These are phyloP conservation scores for Cytospora piceicola DNA, from an alignment of 2,329 filamentous ascomycete species.

Conservation along the genomic window DNA sequence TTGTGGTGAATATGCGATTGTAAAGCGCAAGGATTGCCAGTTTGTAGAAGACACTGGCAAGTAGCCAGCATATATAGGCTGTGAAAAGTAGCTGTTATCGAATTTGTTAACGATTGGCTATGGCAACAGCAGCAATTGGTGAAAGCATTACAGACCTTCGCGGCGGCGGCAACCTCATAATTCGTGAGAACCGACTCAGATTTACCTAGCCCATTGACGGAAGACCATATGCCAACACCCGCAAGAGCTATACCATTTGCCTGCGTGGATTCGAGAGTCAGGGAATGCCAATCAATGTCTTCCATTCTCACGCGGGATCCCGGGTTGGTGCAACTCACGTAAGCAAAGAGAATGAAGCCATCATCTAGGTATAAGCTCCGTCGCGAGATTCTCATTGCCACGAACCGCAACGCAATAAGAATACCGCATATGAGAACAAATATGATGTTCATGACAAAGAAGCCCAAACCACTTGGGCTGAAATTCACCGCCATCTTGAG, in stretches of 20 bases:
- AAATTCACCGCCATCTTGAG: neutral
- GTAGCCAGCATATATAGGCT: conserved; percentile 38
- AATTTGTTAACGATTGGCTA: neutral
- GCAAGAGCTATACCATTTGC: conserved; percentile 28
- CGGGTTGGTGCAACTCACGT: conserved; percentile 29
- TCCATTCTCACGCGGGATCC: too few species aligned
- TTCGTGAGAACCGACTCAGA: conserved; percentile 29
- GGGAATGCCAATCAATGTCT: too few species aligned
- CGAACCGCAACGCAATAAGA: conserved; percentile 34
- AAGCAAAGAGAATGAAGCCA: conserved; percentile 32
- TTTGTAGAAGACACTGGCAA: conserved; percentile 38
- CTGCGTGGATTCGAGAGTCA: conserved; percentile 14
- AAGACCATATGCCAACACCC: conserved; percentile 34
- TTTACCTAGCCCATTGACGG: conserved; percentile 35
- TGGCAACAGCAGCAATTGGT: too few species aligned
- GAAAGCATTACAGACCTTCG: too few species aligned
- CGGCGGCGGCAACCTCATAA: too few species aligned
- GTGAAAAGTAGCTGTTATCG: conserved; percentile 33
- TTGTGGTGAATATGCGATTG: conserved; percentile 38
- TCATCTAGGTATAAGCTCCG: conserved; percentile 35
- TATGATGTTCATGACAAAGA: conserved; percentile 13
- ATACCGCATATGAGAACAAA: conserved; percentile 31
- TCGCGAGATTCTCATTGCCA: conserved; percentile 31
- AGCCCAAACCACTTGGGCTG: neutral
- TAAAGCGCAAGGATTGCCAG: conserved; percentile 41